Conservation (phyloP, 208 protist species). For the Acanthamoeba culbertsoni region DNA sequence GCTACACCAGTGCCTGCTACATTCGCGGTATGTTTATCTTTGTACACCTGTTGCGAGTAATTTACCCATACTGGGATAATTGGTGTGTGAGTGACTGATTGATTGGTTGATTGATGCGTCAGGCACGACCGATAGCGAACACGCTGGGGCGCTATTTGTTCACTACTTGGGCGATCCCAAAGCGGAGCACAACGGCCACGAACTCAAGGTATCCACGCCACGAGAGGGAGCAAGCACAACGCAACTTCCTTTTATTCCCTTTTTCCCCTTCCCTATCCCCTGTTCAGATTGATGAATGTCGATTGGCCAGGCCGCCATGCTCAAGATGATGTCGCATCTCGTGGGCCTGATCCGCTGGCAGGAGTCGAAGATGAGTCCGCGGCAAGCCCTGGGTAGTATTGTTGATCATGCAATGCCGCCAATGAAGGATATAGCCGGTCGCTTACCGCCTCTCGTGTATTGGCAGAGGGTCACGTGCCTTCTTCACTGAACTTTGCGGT, state of each 20-base stretch:
- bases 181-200: background rate
- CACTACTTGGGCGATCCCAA: background rate
- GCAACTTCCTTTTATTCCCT: background rate
- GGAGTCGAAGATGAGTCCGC: background rate
- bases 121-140: slow-evolving; percentile 19
- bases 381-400: no score
- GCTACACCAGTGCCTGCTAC: background rate
- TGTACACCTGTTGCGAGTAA: background rate
- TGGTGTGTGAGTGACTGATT: no score
- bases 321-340: slow-evolving; percentile 25
- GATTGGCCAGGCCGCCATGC: background rate
- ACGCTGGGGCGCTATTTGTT: background rate
- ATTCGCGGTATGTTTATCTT: background rate
- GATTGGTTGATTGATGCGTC: background rate
- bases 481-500: slow-evolving; percentile 38
- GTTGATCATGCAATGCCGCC: no score
- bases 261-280: no score
- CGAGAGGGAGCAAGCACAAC: background rate
- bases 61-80: background rate
- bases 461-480: background rate
- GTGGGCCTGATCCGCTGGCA: background rate
- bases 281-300: no score
- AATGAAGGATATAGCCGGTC: no score
- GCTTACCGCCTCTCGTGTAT: no score
- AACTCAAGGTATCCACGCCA: background rate